Evolutionary conservation across 805 yeast species (phyloP), one percentile per base, ranked within the genome.

Genomic region (Metschnikowia baotianmanensis): DNA sequence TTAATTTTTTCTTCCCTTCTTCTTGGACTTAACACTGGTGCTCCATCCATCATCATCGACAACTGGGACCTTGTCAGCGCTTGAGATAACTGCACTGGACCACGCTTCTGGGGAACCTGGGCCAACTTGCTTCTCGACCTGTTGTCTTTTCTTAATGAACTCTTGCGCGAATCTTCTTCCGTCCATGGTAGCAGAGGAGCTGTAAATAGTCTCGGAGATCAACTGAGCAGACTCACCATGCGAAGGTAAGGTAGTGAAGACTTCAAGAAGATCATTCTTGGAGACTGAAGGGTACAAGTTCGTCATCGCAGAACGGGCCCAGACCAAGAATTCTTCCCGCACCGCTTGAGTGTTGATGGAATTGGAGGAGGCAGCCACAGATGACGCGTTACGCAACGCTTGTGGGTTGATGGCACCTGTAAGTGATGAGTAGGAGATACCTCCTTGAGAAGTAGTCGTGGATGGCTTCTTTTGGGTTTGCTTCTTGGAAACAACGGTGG

Each of bases 101-200:
- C 96, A 89, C 30, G 80, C 72, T 50, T 77, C 70, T 7, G 63
- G 70, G 40, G 68, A 65, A 23, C 63, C 67, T 20, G 65, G 58
- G 9, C 67, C 68, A 41, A 63, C 43, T 43, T 61, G 67, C 48
- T 77, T 74, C 53, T 89, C 97, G 42, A 87, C 90, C 36, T 69
- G 74, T 45, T 74, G 75, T 57, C 93, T 82, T 58, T 85, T 80
- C 63, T 82, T 84, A 58, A 83, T 71, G 60, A 93, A 93, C 57
- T 93, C 99, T 42, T 76, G 77, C 0, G 99, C 96, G 69, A 90
- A 91, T 50, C 96, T 75, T 58, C 96, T 81, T 18, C 98, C 98
- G 61, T 93, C 96, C 85, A 91, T 82, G 1, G 90, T 83, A 3
- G 90, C 77, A 29, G 95, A 84, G 45, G 88, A 85, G 19, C 93